Evolutionary conservation across 176 grass and related monocot genomes (phyloP).

Genomic region (Eremochloa ophiuroides): DNA sequence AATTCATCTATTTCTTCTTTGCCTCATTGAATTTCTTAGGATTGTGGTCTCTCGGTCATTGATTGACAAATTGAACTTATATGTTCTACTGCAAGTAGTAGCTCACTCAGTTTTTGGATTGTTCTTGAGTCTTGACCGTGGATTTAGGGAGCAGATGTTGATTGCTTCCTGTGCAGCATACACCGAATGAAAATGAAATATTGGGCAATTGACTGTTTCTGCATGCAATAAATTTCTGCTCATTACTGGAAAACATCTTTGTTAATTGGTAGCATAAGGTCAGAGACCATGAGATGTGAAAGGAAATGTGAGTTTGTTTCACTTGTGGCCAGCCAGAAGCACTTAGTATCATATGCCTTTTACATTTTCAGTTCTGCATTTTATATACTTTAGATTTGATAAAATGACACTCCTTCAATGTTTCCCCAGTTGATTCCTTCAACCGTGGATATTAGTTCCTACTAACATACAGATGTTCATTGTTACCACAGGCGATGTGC

Average conservation of each 20-base stretch:
- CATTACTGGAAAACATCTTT: neutral
- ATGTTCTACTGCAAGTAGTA: neutral
- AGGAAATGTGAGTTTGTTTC: neutral
- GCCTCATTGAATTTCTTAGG: neutral
- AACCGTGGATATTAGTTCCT: neutral
- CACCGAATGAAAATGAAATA: neutral
- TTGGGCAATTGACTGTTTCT: neutral
- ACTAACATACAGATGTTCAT: neutral
- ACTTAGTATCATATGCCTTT: neutral
- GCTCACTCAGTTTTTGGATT: neutral
- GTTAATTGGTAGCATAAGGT: neutral
- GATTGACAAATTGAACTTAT: neutral
- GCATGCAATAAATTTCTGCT: neutral
- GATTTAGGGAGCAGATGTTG: neutral
- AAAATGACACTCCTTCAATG: neutral
- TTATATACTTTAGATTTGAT: neutral
- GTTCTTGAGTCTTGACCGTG: neutral
- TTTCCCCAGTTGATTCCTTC: neutral
- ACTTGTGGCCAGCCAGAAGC: neutral
- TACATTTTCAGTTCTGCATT: neutral
- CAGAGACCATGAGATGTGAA: neutral
- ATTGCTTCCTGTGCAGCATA: neutral
- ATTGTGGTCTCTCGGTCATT: neutral
- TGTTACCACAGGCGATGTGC: conserved; percentile 65
- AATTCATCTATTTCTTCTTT: neutral